A percentile compares a stretch with the other conserved stretches of the same genome.
Evolutionary conservation across 73 alveolate species (phyloP).

Genomic region (Paramecium primaurelia): DNA sequence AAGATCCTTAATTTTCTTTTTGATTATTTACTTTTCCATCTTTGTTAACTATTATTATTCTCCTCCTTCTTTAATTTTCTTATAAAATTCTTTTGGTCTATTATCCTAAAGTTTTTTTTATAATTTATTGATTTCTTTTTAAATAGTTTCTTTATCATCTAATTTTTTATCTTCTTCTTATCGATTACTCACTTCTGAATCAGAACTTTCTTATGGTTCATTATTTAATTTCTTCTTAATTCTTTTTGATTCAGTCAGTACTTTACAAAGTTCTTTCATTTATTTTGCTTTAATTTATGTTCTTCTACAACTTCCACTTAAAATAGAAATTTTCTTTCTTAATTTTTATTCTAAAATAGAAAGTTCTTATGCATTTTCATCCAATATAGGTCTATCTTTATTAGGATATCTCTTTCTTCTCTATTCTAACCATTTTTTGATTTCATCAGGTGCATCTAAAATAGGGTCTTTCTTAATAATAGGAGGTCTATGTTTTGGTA

Average conservation of each 20-base stretch:
- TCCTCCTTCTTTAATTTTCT: not conserved
- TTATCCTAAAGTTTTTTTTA: not conserved
- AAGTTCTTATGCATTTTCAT: constrained; percentile 24
- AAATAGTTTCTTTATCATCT: not conserved
- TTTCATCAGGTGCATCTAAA: constrained; percentile 62
- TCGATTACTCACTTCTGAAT: not conserved
- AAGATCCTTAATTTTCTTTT: not conserved
- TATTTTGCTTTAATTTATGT: constrained; percentile 4
- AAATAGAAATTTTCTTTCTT: constrained; percentile 2
- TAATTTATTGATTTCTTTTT: not conserved
- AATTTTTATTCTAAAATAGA: constrained; percentile 36
- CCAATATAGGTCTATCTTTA: not conserved
- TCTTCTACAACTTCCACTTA: constrained; percentile 18
- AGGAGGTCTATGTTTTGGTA: not conserved
- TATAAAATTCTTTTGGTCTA: constrained; percentile 38
- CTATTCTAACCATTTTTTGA: constrained; percentile 44
- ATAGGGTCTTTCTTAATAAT: constrained; percentile 47
- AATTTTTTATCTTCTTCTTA: not conserved
- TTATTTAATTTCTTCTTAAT: not conserved
- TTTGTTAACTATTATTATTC: not conserved
- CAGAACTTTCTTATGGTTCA: not conserved
- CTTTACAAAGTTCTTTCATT: constrained; percentile 14
- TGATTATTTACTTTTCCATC: not conserved
- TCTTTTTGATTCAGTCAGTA: not conserved
- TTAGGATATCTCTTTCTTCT: constrained; percentile 49